These are phyloP conservation scores for Andrographis paniculata DNA, from an alignment of 305 asterid genomes.

Conservation along the genomic window DNA sequence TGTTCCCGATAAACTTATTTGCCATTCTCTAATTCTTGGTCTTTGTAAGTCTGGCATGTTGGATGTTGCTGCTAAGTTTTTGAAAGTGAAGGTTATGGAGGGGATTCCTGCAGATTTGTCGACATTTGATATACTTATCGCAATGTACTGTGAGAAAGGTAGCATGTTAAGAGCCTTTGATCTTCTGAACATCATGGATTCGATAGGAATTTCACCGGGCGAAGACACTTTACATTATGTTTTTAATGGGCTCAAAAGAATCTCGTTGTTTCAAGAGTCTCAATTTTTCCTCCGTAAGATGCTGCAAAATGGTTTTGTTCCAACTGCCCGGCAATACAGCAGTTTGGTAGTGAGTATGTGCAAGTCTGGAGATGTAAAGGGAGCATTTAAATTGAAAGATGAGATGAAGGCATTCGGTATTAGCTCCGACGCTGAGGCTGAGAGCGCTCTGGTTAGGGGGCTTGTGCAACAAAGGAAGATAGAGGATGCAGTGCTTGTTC, in stretches of 20 bases:
- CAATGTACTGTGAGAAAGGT: conserved; percentile 41
- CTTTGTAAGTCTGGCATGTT: conserved; percentile 49
- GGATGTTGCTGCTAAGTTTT: conserved; percentile 56
- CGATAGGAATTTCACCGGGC: conserved; percentile 37
- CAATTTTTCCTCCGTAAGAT: conserved; percentile 37
- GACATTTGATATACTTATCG: conserved; percentile 59
- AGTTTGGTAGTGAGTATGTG: conserved; percentile 57
- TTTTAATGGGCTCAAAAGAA: conserved; percentile 56
- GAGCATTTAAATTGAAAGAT: conserved; percentile 51
- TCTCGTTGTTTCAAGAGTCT: conserved; percentile 34
- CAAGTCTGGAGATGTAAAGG: conserved; percentile 51
- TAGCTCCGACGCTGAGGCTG: conserved; percentile 35
- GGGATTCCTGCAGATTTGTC: conserved; percentile 43
- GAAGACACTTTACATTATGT: conserved; percentile 46
- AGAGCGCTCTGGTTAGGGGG: conserved; percentile 74
- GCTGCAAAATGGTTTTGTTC: conserved; percentile 47
- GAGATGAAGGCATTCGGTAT: conserved; percentile 47
- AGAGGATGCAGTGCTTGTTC: conserved; percentile 53
- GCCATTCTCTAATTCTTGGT: conserved; percentile 55
- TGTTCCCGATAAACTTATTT: conserved; percentile 59
- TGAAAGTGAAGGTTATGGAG: conserved; percentile 50
- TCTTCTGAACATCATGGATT: conserved; percentile 48
- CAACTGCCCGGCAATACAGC: conserved; percentile 54
- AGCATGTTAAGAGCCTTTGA: conserved; percentile 54
- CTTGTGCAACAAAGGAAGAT: conserved; percentile 54